Percentiles rank a stretch among this genome's conserved stretches.
phyloP scores from a whole-genome alignment of 2,329 filamentous ascomycete genomes.

The Pleomassaria siparia region DNA sequence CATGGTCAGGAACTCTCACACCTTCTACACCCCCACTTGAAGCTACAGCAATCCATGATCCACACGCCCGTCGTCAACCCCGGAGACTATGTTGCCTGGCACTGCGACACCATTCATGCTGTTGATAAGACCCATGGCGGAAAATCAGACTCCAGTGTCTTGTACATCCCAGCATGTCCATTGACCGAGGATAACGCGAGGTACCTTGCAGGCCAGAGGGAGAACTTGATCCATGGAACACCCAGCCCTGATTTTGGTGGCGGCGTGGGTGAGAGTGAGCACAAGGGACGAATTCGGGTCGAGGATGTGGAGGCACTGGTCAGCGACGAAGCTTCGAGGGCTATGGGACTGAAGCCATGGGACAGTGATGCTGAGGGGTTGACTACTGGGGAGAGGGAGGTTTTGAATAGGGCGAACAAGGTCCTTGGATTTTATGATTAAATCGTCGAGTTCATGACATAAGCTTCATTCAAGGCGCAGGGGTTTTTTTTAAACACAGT shows the following conservation, averaged over 20 bases:
- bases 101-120: slow-evolving; percentile 79
- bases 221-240: slow-evolving; percentile 66
- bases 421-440: slow-evolving; percentile 51
- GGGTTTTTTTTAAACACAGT: no score
- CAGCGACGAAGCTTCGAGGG: slow-evolving; percentile 52
- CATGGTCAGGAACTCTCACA: slow-evolving; percentile 68
- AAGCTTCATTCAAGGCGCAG: no score
- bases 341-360: slow-evolving; percentile 56
- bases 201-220: slow-evolving; percentile 70
- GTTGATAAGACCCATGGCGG: slow-evolving; percentile 80
- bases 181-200: slow-evolving; percentile 72
- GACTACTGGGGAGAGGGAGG: slow-evolving; percentile 53
- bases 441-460: no score
- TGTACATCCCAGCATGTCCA: slow-evolving; percentile 88
- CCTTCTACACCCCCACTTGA: slow-evolving; percentile 68
- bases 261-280: slow-evolving; percentile 64
- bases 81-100: slow-evolving; percentile 77
- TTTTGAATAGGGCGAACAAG: slow-evolving; percentile 56
- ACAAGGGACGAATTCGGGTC: slow-evolving; percentile 45
- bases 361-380: slow-evolving; percentile 53
- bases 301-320: slow-evolving; percentile 45
- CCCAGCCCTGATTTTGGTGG: slow-evolving; percentile 54
- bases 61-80: slow-evolving; percentile 68
- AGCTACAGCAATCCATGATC: slow-evolving; percentile 69
- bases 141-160: slow-evolving; percentile 71